Percentiles rank a stretch among this genome's conserved stretches.
These are phyloP conservation scores for Scheffersomyces spartinae DNA, from an alignment of 805 yeast genomes.

Conservation along the genomic window DNA sequence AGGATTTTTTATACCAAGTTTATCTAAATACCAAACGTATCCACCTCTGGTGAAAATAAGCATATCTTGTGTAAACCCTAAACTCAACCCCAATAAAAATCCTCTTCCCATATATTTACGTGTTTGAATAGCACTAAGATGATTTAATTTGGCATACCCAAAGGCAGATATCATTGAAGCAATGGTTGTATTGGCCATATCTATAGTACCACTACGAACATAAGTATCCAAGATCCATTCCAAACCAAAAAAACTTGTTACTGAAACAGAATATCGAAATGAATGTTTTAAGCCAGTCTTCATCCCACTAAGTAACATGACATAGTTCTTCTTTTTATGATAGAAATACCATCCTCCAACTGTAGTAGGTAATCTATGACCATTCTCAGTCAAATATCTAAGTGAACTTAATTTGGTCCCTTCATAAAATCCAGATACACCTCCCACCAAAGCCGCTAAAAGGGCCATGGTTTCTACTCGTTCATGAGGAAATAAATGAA, in stretches of 20 bases:
- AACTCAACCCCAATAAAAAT: slow-evolving; percentile 41
- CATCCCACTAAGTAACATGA: slow-evolving; percentile 48
- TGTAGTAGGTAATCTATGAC: slow-evolving; percentile 67
- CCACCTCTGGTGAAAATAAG: slow-evolving; percentile 49
- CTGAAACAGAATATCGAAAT: slow-evolving; percentile 25
- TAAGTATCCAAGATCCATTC: slow-evolving; percentile 51
- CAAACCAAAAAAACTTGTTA: slow-evolving; percentile 40
- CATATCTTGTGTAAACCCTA: slow-evolving; percentile 60
- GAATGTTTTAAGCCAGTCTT: slow-evolving; percentile 33
- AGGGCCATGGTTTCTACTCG: slow-evolving; percentile 32
- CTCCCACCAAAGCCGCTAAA: slow-evolving; percentile 32
- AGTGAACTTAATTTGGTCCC: slow-evolving; percentile 48
- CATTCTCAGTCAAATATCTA: slow-evolving; percentile 64
- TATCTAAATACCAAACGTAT: slow-evolving; percentile 49
- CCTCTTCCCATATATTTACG: slow-evolving; percentile 38
- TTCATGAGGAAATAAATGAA: slow-evolving; percentile 37
- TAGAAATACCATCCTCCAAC: slow-evolving; percentile 85
- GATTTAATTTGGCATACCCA: slow-evolving; percentile 34
- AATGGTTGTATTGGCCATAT: slow-evolving; percentile 50
- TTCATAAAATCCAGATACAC: slow-evolving; percentile 42
- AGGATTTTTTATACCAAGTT: slow-evolving; percentile 12
- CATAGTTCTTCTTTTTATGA: slow-evolving; percentile 74
- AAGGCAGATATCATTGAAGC: slow-evolving; percentile 45
- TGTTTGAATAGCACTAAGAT: slow-evolving; percentile 33
- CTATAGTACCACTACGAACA: slow-evolving; percentile 36